Percentiles rank a stretch among this genome's conserved stretches.
Conservation (phyloP, 2,329 filamentous ascomycete genomes). For the Juglanconis sp. region DNA sequence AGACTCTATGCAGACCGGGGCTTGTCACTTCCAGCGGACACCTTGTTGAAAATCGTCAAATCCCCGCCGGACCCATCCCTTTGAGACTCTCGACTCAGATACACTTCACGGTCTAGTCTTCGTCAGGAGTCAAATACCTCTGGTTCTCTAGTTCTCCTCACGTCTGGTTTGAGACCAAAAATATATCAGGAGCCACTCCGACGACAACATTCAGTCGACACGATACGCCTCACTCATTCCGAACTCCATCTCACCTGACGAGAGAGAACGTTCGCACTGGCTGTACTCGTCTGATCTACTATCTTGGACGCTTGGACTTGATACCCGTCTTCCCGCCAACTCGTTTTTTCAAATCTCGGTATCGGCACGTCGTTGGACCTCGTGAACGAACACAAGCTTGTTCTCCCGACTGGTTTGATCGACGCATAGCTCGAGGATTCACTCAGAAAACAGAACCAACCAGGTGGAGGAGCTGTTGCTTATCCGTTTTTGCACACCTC, state of each 20-base stretch:
- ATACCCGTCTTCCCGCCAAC: not conserved
- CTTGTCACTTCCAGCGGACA: constrained; percentile 35
- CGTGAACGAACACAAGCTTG: not conserved
- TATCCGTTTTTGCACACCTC: too few relatives aligned
- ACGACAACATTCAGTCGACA: not conserved
- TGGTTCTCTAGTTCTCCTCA: not conserved
- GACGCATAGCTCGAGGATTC: not conserved
- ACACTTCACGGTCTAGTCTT: constrained; percentile 13
- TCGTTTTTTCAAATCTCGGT: not conserved
- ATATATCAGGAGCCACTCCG: constrained; percentile 9
- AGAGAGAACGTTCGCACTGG: not conserved
- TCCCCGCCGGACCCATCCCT: constrained; percentile 36
- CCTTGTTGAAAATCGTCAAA: constrained; percentile 34
- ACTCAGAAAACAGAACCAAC: not conserved
- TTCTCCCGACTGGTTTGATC: not conserved
- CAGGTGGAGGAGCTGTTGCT: not conserved
- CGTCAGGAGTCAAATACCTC: not conserved
- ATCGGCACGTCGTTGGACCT: constrained; percentile 1
- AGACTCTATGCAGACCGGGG: constrained; percentile 40
- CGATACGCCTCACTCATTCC: not conserved
- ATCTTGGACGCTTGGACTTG: not conserved
- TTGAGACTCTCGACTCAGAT: constrained; percentile 28
- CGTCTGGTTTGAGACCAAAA: constrained; percentile 7
- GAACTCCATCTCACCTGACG: not conserved
- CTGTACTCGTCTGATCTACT: constrained; percentile 7